Percentiles rank a stretch among this genome's conserved stretches.
phyloP scores from a whole-genome alignment of 2,329 filamentous ascomycete genomes.

The Davidsoniella virescens region DNA sequence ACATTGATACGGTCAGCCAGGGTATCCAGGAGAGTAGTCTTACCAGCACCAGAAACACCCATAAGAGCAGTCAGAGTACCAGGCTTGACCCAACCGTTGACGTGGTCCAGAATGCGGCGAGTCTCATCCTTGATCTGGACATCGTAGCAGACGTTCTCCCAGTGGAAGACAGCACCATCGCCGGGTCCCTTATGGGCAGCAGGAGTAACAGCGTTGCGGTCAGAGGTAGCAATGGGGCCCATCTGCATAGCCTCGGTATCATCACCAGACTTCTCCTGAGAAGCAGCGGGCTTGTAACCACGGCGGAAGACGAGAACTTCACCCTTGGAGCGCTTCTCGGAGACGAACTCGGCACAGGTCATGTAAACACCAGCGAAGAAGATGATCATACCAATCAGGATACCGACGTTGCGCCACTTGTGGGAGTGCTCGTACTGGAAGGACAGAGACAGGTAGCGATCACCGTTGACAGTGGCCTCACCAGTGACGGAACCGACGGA shows the following conservation, averaged over 20 bases:
- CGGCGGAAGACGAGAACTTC: constrained; percentile 61
- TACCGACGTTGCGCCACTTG: constrained; percentile 57
- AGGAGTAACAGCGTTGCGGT: constrained; percentile 19
- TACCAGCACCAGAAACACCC: constrained; percentile 38
- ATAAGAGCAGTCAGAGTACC: constrained; percentile 70
- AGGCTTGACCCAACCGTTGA: constrained; percentile 80
- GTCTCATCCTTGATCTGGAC: constrained; percentile 60
- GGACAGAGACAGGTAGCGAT: constrained; percentile 35
- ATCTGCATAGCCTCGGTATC: constrained; percentile 40
- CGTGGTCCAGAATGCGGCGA: constrained; percentile 59
- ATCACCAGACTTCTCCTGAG: constrained; percentile 44
- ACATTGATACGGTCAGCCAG: constrained; percentile 35
- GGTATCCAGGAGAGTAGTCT: constrained; percentile 28
- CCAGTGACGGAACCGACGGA: constrained; percentile 43
- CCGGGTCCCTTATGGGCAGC: constrained; percentile 21
- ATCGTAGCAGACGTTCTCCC: constrained; percentile 66
- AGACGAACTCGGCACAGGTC: constrained; percentile 47
- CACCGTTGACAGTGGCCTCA: constrained; percentile 34
- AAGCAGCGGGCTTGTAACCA: constrained; percentile 43
- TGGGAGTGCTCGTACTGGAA: constrained; percentile 42
- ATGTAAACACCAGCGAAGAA: constrained; percentile 48
- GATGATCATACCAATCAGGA: constrained; percentile 47
- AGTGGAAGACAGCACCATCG: constrained; percentile 58
- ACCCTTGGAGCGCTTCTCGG: constrained; percentile 54
- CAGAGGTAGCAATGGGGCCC: constrained; percentile 32